phyloP scores from a whole-genome alignment of 768 basidiomycete genomes.

The Peribolospora kevripleyi region DNA sequence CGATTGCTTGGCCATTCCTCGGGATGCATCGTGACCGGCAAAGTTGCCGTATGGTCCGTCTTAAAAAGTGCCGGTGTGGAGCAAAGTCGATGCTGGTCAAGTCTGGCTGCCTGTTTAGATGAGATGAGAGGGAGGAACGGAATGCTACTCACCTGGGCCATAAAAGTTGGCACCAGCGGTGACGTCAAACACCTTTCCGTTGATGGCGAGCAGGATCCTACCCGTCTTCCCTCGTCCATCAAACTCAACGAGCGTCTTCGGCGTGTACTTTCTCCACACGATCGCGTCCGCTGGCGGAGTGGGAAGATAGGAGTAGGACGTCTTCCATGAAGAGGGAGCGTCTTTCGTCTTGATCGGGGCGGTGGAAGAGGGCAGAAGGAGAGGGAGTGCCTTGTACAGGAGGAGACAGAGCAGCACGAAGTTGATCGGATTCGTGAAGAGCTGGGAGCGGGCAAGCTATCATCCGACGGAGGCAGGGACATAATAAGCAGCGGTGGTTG shows the following conservation, averaged over 20 bases:
- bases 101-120: neutral
- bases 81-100: neutral
- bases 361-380: slow-evolving; percentile 40
- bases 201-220: slow-evolving; percentile 65
- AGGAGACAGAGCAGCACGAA: slow-evolving; percentile 55
- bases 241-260: slow-evolving; percentile 45
- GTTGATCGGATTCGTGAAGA: slow-evolving; percentile 48
- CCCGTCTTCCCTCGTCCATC: slow-evolving; percentile 29
- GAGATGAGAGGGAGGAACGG: neutral
- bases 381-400: slow-evolving; percentile 46
- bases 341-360: slow-evolving; percentile 13
- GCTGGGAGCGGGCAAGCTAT: neutral
- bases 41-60: slow-evolving; percentile 96
- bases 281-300: slow-evolving; percentile 52
- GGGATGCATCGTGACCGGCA: slow-evolving; percentile 81
- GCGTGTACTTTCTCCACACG: slow-evolving; percentile 52
- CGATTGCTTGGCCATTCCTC: slow-evolving; percentile 95
- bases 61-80: slow-evolving; percentile 17
- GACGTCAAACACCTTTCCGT: slow-evolving; percentile 77
- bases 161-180: slow-evolving; percentile 74
- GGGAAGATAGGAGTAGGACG: slow-evolving; percentile 85
- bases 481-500: neutral
- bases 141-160: slow-evolving; percentile 43
- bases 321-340: slow-evolving; percentile 31
- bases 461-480: no score